Evolutionary conservation across 306 rosid species (phyloP), one percentile per base, ranked within the genome.

Genomic region (Vigna trinervia): DNA sequence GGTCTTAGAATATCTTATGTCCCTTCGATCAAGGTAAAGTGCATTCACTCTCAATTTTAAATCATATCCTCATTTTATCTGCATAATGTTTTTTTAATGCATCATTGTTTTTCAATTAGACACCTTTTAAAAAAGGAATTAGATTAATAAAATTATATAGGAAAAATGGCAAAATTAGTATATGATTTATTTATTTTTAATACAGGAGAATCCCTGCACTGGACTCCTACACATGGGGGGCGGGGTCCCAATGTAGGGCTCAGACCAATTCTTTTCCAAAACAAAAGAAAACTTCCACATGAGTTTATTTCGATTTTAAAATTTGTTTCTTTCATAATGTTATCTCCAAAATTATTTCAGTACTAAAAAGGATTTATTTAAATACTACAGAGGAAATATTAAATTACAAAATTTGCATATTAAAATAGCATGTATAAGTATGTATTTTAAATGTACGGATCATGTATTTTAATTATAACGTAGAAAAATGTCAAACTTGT

Each of bases 201-300:
- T 32, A 60, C 23, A 32, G 68, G 66, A 12, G 46, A 32, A 32
- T 63, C 28, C 14, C 30, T 46, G 12, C 19, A 23, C 54, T 38
- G 39, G 58, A 71, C 73, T 79, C 17, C 46, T 39, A 62, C 83
- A 79, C 53, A 46, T 79, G 78, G 78, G 58, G 23, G 72, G 73
- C 78, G 23, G 72, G 73, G 83, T 71, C 67, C 78, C 73, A 0
- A 1, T 38, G 20, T 7, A 62, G 5, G 51, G 12, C 15, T 62
- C 62, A 62, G 39, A 39, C 57, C 52, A 38, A 71, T 17, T 56
- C 11, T 19, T 45, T 32, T 61, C 22, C 23, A 60, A 4, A 34
- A 34, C 0, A 26, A 26, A 26, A 26, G 5, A 34, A 5, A 34
- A 34, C 6, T 34, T 5, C 1, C 38, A 34, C 38, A 48, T 20